A percentile compares a stretch with the other conserved stretches of the same genome.
phyloP scores from a whole-genome alignment of 169 alveolate species.

The Plasmodium ovale region DNA sequence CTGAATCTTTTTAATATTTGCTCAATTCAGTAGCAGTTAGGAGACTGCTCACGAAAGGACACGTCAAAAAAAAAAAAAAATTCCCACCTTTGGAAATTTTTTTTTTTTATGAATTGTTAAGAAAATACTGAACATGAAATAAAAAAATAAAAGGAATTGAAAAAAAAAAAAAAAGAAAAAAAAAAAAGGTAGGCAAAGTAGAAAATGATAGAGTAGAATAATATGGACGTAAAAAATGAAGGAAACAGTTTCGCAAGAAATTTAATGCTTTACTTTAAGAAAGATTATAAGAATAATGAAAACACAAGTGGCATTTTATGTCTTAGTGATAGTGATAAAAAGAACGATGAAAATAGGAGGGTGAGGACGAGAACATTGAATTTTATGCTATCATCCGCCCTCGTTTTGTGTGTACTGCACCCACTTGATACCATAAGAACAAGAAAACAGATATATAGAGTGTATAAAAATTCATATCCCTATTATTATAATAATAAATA shows the following conservation, averaged over 20 bases:
- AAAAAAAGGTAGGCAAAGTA: not conserved
- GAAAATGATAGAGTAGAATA: conserved; percentile 35
- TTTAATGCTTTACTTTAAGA: conserved; percentile 4
- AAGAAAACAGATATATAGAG: conserved; percentile 69
- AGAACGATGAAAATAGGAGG: conserved; percentile 15
- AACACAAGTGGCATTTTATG: not conserved
- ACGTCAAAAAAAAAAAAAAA: too few relatives aligned
- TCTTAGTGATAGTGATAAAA: not conserved
- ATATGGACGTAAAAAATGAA: conserved; percentile 53
- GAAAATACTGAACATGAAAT: too few relatives aligned
- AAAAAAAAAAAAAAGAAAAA: not conserved
- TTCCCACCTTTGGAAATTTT: too few relatives aligned
- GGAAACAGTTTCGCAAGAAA: conserved; percentile 14
- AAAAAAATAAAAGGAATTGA: too few relatives aligned
- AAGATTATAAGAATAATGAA: not conserved
- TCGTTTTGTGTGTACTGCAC: conserved; percentile 56
- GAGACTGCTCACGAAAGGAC: too few relatives aligned
- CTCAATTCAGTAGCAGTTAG: too few relatives aligned
- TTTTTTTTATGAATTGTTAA: too few relatives aligned
- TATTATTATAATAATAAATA: conserved; percentile 73
- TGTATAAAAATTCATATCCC: conserved; percentile 72
- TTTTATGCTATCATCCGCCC: conserved; percentile 61
- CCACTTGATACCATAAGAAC: conserved; percentile 72
- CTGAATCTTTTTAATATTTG: not conserved
- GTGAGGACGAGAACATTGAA: conserved; percentile 62